Base-by-base conservation (phyloP, 331 rosid species). In the Prunus yedoensis region DNA sequence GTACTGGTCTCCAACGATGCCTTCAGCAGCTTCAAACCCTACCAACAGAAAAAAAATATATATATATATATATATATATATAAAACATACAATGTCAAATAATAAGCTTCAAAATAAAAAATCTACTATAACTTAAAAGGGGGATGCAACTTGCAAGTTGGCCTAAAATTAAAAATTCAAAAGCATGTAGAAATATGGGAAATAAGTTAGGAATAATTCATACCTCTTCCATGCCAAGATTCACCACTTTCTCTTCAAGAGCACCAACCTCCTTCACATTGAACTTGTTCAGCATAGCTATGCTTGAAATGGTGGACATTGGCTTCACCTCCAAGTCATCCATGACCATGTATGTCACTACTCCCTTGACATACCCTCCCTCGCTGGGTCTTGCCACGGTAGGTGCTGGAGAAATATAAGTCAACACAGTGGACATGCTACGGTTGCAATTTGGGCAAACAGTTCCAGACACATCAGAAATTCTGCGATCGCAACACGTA, bases 291-390 rank as follows among this genome's bases (percentile, higher is more conserved):
- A 91, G 78, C 12, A 87, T 0, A 0, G 87, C 10, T 0, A 87
- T 74, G 1, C 56, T 43, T 0, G 93, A 85, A 16, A 85, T 83
- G 13, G 74, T 65, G 5, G 93, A 84, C 83, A 87, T 69, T 0
- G 83, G 86, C 69, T 20, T 71, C 10, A 87, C 81, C 0, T 50
- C 74, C 14, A 87, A 58, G 63, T 91, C 83, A 71, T 89, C 93
- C 87, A 79, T 89, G 9, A 87, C 77, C 87, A 85, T 85, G 62
- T 77, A 91, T 1, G 89, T 85, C 0, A 81, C 76, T 1, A 79
- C 41, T 0, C 65, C 89, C 49, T 77, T 84, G 60, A 84, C 89
- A 51, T 77, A 89, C 0, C 88, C 88, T 51, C 20, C 52, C 6
- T 45, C 61, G 5, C 28, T 1, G 2, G 20, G 3, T 15, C 7